Evolutionary conservation across 1,284 basidiomycete genomes (phyloP).

Genomic region (Cerioporus squamosus): DNA sequence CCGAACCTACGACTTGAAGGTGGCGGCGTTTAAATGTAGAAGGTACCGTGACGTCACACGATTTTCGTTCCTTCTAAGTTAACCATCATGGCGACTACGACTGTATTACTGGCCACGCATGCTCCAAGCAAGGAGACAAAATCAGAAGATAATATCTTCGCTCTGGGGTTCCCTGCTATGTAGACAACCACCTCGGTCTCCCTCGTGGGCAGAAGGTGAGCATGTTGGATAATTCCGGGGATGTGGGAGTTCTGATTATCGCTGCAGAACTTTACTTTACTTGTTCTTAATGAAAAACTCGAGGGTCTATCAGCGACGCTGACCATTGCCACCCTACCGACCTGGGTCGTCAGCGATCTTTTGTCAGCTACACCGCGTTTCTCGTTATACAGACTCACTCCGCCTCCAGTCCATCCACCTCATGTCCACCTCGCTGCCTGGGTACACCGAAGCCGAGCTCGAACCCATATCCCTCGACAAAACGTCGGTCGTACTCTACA

Average conservation of each 20-base stretch:
- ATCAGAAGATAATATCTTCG: not conserved
- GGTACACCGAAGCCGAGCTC: conserved; percentile 15
- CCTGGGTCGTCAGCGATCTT: conserved; percentile 30
- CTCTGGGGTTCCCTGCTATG: conserved; percentile 29
- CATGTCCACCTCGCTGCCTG: conserved; percentile 31
- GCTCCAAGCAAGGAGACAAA: not conserved
- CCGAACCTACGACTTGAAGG: too few species aligned
- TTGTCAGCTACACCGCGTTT: conserved; percentile 27
- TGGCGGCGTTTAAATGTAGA: too few species aligned
- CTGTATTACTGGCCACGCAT: not conserved
- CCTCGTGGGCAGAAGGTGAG: conserved; percentile 31
- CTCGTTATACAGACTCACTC: conserved; percentile 10
- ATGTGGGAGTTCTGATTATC: not conserved
- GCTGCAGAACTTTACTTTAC: conserved; percentile 29
- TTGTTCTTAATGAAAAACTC: conserved; percentile 30
- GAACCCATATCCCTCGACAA: not conserved
- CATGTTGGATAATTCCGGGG: conserved; percentile 2
- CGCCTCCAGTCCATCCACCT: conserved; percentile 26
- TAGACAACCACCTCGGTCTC: conserved; percentile 32
- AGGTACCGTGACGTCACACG: not conserved
- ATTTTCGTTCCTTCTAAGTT: not conserved
- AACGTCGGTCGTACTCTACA: conserved; percentile 14
- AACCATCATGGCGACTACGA: not conserved
- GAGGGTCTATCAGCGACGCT: conserved; percentile 29
- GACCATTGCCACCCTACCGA: conserved; percentile 17